A percentile compares a stretch with the other conserved stretches of the same genome.
Evolutionary conservation across 441 rosid species (phyloP).

Genomic region (Viola pubescens): DNA sequence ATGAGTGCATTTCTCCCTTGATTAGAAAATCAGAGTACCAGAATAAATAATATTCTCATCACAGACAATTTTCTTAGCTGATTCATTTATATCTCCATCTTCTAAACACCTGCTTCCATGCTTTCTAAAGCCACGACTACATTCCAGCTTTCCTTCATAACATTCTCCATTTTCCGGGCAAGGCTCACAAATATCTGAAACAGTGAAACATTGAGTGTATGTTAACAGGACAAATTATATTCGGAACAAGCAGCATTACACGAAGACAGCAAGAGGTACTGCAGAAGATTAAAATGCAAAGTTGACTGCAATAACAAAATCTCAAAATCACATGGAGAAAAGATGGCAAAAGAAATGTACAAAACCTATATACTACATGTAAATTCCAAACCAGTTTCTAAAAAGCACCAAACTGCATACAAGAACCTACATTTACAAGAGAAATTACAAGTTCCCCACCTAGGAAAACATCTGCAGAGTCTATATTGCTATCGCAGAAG

Average conservation of each 20-base stretch:
- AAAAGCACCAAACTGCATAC: not conserved
- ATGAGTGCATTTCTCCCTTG: not conserved
- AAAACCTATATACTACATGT: not conserved
- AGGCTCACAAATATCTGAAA: conserved; percentile 65
- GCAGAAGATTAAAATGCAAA: too few relatives aligned
- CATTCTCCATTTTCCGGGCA: conserved; percentile 56
- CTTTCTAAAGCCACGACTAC: conserved; percentile 54
- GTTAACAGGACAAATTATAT: too few relatives aligned
- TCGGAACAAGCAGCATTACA: too few relatives aligned
- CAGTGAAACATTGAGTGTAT: not conserved
- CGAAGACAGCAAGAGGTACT: too few relatives aligned
- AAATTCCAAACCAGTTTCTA: not conserved
- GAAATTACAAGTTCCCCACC: conserved; percentile 26
- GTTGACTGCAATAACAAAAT: too few relatives aligned
- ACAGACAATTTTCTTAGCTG: conserved; percentile 72
- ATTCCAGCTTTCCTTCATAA: conserved; percentile 54
- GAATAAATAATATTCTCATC: conserved; percentile 27
- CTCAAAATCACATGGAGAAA: too few relatives aligned
- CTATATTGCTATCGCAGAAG: conserved; percentile 46
- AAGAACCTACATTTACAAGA: too few relatives aligned
- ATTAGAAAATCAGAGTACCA: conserved; percentile 18
- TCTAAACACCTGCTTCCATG: conserved; percentile 56
- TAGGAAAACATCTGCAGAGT: conserved; percentile 33
- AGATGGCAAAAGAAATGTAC: too few relatives aligned
- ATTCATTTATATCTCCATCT: conserved; percentile 68